phyloP scores from a whole-genome alignment of 306 rosid genomes.

The Cucurbita argyrosperma region DNA sequence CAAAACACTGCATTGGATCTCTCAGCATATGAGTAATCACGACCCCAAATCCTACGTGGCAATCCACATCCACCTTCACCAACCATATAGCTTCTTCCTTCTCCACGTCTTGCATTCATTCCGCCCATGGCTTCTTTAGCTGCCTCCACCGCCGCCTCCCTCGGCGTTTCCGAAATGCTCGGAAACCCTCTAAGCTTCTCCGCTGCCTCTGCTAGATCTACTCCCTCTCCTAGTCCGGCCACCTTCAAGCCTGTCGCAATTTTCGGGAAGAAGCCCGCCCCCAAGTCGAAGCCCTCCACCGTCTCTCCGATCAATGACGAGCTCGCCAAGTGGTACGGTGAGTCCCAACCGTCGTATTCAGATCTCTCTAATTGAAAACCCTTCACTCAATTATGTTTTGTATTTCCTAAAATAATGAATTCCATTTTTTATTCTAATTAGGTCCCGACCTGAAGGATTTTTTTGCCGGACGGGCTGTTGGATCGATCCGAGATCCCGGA shows the following conservation, averaged over 20 bases:
- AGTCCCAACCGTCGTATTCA: conserved; percentile 9
- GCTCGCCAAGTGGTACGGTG: conserved; percentile 99
- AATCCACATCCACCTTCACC: conserved; percentile 58
- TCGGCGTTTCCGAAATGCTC: conserved; percentile 85
- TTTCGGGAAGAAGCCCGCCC: conserved; percentile 60
- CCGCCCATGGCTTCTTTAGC: conserved; percentile 56
- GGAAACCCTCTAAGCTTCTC: conserved; percentile 60
- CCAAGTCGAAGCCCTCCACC: conserved; percentile 41
- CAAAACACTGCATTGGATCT: conserved; percentile 48
- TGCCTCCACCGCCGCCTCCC: conserved; percentile 45
- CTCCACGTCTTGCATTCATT: neutral
- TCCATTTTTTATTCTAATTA: neutral
- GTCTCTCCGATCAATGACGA: conserved; percentile 49
- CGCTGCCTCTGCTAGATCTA: conserved; percentile 37
- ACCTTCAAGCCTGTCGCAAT: conserved; percentile 72
- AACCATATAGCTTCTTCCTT: conserved; percentile 38
- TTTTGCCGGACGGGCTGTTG: conserved; percentile 80
- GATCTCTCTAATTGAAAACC: neutral
- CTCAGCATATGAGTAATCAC: conserved; percentile 22
- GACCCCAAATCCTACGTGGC: conserved; percentile 50
- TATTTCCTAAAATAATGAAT: too few species aligned
- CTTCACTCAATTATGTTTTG: neutral
- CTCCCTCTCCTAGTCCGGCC: conserved; percentile 40
- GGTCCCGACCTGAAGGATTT: conserved; percentile 98
- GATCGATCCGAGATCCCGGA: conserved; percentile 96